phyloP scores from a whole-genome alignment of 139 green algal genomes.

The Tetraselmis striata region DNA sequence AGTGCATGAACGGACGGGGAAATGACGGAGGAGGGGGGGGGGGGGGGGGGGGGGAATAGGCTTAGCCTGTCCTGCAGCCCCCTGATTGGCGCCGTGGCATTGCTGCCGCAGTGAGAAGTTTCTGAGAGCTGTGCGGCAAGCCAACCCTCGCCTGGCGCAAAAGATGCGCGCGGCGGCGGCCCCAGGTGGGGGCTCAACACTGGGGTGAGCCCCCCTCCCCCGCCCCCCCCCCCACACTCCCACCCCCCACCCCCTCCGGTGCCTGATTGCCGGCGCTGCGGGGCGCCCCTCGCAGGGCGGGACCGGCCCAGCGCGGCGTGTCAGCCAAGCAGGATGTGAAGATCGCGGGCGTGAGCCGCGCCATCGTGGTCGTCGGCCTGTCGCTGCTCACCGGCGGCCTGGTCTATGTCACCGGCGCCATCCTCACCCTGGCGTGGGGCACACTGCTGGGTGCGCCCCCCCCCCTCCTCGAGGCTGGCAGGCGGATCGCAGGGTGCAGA shows the following conservation, averaged over 20 bases:
- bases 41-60: too few relatives aligned
- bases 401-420: constrained; percentile 8
- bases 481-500: too few relatives aligned
- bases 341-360: constrained; percentile 13
- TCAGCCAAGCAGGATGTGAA: constrained; percentile 3
- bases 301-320: not conserved
- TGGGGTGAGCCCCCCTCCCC: not conserved
- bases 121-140: not conserved
- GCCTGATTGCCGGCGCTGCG: too few relatives aligned
- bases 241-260: too few relatives aligned
- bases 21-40: too few relatives aligned
- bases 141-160: not conserved
- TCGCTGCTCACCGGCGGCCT: constrained; percentile 1
- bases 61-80: too few relatives aligned
- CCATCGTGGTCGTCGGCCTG: constrained; percentile 7
- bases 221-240: not conserved
- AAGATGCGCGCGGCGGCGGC: not conserved
- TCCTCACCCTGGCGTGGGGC: constrained; percentile 22
- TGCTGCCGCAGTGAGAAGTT: not conserved
- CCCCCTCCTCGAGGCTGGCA: too few relatives aligned
- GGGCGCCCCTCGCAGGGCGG: not conserved
- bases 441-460: constrained; percentile 19
- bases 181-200: not conserved
- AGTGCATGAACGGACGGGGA: too few relatives aligned
- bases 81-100: too few relatives aligned